Evolutionary conservation across 441 rosid species (phyloP), one percentile per base, ranked within the genome.

Genomic region (Pelargonium fulgidum): DNA sequence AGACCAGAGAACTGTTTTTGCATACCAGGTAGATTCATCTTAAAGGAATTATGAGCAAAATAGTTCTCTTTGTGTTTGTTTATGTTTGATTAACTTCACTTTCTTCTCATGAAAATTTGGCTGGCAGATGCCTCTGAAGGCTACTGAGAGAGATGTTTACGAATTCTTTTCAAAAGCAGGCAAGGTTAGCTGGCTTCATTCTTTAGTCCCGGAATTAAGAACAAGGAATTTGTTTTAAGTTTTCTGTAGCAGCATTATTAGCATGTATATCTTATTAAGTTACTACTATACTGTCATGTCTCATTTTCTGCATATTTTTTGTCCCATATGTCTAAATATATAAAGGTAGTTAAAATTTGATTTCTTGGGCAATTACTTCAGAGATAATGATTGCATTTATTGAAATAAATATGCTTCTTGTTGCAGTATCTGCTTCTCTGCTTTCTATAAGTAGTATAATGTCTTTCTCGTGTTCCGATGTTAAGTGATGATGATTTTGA

Each of bases 1-100:
- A 81, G 98, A 92, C 77, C 98, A 90, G 73, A 84, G 95, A 80
- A 90, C 98, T 3, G 98, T 92, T 79, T 92, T 92, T 82, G 98
- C 95, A 17, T 92, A 92, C 75, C 98, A 90, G 96, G 98, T 90
- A 58, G 6, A 59, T 76, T 78, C 68, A 13, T 69, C 68, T 47
- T 59, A 36, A 3, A 52, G 13, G 70, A 54, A 22, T 64, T 75
- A 62, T 67, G n/a, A 42, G 33, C 12, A 24, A 3, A 26, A 26
- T 26, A 0, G 2, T 26, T 26, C 33, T 26, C 33, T 26, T 1
- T 26, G 33, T 26, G 7, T 3, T 22, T 9, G 4, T 13, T 10
- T 19, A 20, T 29, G 13, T 70, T 10, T 65, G 17, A 54, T 66
- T 56, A 48, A 48, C 59, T 48, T 62, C 33, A 64, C 13, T 26